Base-by-base conservation (phyloP, 2,329 filamentous ascomycete species). In the Cordyceps cicadae region DNA sequence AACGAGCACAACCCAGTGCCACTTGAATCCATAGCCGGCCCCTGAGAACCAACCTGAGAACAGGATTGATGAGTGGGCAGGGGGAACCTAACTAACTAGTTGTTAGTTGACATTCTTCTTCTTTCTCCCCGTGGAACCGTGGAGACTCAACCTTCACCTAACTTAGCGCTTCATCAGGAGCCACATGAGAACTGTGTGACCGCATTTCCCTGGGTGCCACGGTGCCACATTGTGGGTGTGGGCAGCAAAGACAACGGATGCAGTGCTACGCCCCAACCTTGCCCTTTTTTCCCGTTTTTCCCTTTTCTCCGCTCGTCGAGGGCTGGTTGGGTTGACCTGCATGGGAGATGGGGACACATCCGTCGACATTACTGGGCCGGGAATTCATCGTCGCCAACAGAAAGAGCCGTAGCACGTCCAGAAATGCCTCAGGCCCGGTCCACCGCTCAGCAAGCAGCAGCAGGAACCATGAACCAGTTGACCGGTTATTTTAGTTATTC, bases 401-500 rank as follows among this genome's bases (percentile, higher is more conserved):
- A 49, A 49, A 48, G 11, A 17, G 49, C 49, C 9, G 29, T 49
- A 49, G 21, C 45, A 58, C 17, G 34, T 50, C 43, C 49, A 63
- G 70, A 71, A 71, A 71, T 71, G 67, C 70, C 70, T 71, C 70
- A 71, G 65, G 60, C 64, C 68, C 67, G 65, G 61, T 64, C 68
- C 67, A 67, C 66, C 58, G 62, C 49, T 45, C 26, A 37, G 52
- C n/a, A n/a, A n/a, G n/a, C n/a, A n/a, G n/a, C 19, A 24, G 43
- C 46, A 58, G 55, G 46, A 56, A 57, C 45, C 49, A 26, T 26
- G 17, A 37, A 52, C 9, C n/a, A 52, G 12, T 24, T 15, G 8
- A 11, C 34, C 8, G 29, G 37, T 59, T n/a, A 41, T 37, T 59
- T n/a, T n/a, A n/a, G n/a, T n/a, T n/a, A n/a, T n/a, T n/a, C n/a